Conservation (phyloP, 148 eudicot genomes). For the Tetragonia tetragonoides region DNA sequence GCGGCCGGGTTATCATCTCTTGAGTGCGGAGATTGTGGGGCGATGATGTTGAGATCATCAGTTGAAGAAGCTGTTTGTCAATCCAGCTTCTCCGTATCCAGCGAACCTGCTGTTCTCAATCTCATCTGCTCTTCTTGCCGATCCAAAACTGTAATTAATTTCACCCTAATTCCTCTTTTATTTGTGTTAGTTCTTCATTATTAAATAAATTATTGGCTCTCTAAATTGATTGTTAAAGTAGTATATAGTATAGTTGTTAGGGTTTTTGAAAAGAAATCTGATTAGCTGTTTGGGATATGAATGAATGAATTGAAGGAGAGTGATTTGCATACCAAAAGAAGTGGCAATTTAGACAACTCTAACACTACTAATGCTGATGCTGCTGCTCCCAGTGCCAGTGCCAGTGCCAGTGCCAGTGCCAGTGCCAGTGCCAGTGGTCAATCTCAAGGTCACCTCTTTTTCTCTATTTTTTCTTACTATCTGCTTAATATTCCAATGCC, state of each 20-base stretch:
- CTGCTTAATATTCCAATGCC: too few species aligned
- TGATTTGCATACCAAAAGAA: conserved; percentile 94
- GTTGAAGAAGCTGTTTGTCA: too few species aligned
- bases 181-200: too few species aligned
- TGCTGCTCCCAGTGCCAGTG: conserved; percentile 25
- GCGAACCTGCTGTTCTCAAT: conserved; percentile 75
- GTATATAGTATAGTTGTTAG: too few species aligned
- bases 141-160: conserved; percentile 67
- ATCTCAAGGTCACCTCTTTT: conserved; percentile 43
- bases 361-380: conserved; percentile 16
- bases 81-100: conserved; percentile 84
- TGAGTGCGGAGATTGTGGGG: conserved; percentile 89
- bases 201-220: too few species aligned
- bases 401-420: conserved; percentile 31
- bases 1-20: conserved; percentile 96
- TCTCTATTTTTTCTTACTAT: too few species aligned
- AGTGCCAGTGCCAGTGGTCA: conserved; percentile 25
- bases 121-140: conserved; percentile 88
- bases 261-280: too few species aligned
- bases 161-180: neutral
- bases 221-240: too few species aligned
- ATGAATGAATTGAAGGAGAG: conserved; percentile 51
- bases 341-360: conserved; percentile 71
- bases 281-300: too few species aligned
- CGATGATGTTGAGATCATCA: conserved; percentile 64